Conservation (phyloP, 805 yeast species). For the Wickerhamomyces silvicola region DNA sequence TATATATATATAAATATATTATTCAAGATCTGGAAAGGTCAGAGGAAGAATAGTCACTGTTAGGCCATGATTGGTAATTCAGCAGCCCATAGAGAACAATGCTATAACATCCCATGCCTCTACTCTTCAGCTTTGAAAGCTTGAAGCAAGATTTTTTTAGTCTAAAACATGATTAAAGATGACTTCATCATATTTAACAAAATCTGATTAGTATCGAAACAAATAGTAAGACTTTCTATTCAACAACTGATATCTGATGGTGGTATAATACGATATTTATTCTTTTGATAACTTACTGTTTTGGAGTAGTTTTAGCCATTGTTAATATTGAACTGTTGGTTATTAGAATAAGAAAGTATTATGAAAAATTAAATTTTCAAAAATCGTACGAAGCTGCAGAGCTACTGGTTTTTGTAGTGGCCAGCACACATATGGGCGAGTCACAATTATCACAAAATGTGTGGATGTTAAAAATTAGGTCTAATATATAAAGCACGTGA, state of each 20-base stretch:
- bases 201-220: neutral
- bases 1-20: neutral
- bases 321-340: constrained; percentile 3
- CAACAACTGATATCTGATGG: neutral
- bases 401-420: no score
- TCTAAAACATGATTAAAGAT: neutral
- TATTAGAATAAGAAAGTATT: neutral
- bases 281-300: constrained; percentile 19
- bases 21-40: constrained; percentile 11
- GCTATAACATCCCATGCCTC: constrained; percentile 24
- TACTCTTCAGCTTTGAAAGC: constrained; percentile 7
- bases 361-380: constrained; percentile 3
- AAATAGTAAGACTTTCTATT: neutral
- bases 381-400: no score
- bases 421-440: no score
- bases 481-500: no score
- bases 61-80: constrained; percentile 13
- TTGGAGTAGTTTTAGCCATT: constrained; percentile 26
- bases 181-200: constrained; percentile 1
- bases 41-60: constrained; percentile 21
- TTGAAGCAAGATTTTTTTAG: no score
- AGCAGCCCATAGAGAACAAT: constrained; percentile 4
- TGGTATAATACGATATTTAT: neutral
- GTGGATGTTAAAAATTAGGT: no score
- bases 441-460: no score